Base-by-base conservation (phyloP, 768 basidiomycete species). In the Coprinopsis cinerea region DNA sequence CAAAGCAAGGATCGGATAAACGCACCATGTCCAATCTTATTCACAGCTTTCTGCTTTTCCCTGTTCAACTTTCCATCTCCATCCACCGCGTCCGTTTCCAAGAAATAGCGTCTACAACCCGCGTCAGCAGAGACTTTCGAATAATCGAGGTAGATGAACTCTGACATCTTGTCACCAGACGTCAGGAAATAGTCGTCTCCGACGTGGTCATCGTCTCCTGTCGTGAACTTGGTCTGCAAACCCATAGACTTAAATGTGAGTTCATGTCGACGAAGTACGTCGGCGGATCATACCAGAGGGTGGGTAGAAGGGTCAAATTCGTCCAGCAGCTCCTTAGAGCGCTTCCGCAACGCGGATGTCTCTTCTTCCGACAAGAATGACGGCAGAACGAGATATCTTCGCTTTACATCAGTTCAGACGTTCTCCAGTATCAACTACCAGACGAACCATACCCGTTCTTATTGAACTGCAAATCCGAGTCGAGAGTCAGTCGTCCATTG, bases 121-220 rank as follows among this genome's bases (percentile, higher is more conserved):
- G 27, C 32, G 47, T 26, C 6, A 34, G 26, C 36, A 25, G 13
- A 27, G 22, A 15, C 22, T n/a, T 27, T 14, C n/a, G 27, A 51
- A 26, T 14, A 15, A 20, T 14, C 44, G 27, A 35, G 24, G 30
- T 9, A 43, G 47, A n/a, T 23, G 17, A 14, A 43, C 6, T 56
- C 73, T 9, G 43, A 76, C 72, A 98, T 90, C 74, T 96, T 96
- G 66, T 97, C 92, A 1, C 92, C 91, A 1, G 91, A 93, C 25
- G 71, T 78, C 41, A 99, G 71, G 61, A 99, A 99, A 65, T 98
- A 98, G 26, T 91, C 82, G 60, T 98, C 93, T 0, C 93, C 93
- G 22, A 92, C 76, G 57, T 92, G 89, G 47, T 83, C 73, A 50
- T 78, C 70, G 52, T 88, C 83, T 18, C 77, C 77, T 0, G 92